Percentiles rank a stretch among this genome's conserved stretches.
phyloP scores from a whole-genome alignment of 2,329 filamentous ascomycete genomes.

The Xylariaceae sp. region DNA sequence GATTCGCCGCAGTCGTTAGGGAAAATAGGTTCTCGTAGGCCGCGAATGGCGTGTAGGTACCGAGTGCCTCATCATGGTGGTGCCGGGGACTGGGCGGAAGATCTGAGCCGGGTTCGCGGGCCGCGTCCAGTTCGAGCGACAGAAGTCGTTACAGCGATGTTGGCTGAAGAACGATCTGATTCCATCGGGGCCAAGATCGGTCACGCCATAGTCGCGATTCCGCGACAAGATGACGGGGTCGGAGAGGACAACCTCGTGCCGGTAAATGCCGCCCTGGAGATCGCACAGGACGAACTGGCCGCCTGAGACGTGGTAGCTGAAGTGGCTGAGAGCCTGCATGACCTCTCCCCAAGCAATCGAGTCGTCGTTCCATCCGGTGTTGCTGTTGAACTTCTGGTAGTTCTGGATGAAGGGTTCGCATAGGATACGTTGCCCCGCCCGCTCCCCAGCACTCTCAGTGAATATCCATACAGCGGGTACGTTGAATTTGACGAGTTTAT shows the following conservation, averaged over 20 bases:
- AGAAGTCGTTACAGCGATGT: conserved; percentile 40
- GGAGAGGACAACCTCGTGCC: conserved; percentile 39
- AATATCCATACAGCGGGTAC: conserved; percentile 39
- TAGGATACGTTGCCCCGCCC: conserved; percentile 31
- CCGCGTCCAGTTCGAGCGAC: conserved; percentile 31
- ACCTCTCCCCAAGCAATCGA: conserved; percentile 36
- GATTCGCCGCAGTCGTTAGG: not conserved
- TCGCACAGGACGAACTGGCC: conserved; percentile 45
- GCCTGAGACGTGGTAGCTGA: conserved; percentile 43
- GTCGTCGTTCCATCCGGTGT: conserved; percentile 42
- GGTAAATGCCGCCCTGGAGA: conserved; percentile 46
- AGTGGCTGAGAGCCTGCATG: conserved; percentile 49
- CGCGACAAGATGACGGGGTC: conserved; percentile 47
- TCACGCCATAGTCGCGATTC: conserved; percentile 40
- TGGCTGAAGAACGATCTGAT: conserved; percentile 45
- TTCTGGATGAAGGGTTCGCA: conserved; percentile 45
- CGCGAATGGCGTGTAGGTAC: conserved; percentile 10
- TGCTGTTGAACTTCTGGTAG: conserved; percentile 50
- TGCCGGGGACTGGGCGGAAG: conserved; percentile 13
- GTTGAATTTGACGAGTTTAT: conserved; percentile 41
- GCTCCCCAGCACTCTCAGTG: not conserved
- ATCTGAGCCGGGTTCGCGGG: conserved; percentile 10
- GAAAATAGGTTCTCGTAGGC: conserved; percentile 1
- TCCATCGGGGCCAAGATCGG: conserved; percentile 43
- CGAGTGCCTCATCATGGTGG: conserved; percentile 15